Evolutionary conservation across 2,329 filamentous ascomycete species (phyloP).

Genomic region (Colletotrichum sp.): DNA sequence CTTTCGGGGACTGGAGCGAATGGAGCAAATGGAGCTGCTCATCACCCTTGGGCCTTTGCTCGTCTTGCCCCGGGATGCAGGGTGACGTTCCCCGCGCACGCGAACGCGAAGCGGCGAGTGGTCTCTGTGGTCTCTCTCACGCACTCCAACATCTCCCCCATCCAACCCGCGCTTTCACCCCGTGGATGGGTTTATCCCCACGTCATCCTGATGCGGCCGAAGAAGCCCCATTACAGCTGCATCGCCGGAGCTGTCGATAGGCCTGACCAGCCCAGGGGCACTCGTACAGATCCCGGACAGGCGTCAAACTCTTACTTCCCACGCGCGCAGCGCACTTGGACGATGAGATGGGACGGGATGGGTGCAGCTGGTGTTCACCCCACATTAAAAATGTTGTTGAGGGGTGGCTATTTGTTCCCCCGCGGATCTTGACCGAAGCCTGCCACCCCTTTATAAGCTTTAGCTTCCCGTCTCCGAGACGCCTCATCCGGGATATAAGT

Average conservation of each 20-base stretch:
- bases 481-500: neutral
- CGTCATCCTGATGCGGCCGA: constrained; percentile 17
- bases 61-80: constrained; percentile 3
- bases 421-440: constrained; percentile 17
- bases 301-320: neutral
- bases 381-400: constrained; percentile 9
- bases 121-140: neutral
- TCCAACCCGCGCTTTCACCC: constrained; percentile 1
- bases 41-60: neutral
- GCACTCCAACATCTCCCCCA: neutral
- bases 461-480: neutral
- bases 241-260: neutral
- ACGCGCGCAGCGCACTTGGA: neutral
- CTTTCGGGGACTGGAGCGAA: neutral
- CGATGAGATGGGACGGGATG: neutral
- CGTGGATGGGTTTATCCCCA: constrained; percentile 1
- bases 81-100: constrained; percentile 15
- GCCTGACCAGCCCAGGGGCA: neutral
- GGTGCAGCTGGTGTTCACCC: constrained; percentile 9
- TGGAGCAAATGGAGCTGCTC: neutral
- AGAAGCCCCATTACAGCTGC: constrained; percentile 12
- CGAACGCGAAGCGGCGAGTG: neutral
- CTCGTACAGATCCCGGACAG: neutral
- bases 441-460: constrained; percentile 1
- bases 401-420: constrained; percentile 10